Percentiles rank a stretch among this genome's conserved stretches.
Conservation (phyloP, 2,329 filamentous ascomycete species). For the Arthrobotrys pseudoclavata region DNA sequence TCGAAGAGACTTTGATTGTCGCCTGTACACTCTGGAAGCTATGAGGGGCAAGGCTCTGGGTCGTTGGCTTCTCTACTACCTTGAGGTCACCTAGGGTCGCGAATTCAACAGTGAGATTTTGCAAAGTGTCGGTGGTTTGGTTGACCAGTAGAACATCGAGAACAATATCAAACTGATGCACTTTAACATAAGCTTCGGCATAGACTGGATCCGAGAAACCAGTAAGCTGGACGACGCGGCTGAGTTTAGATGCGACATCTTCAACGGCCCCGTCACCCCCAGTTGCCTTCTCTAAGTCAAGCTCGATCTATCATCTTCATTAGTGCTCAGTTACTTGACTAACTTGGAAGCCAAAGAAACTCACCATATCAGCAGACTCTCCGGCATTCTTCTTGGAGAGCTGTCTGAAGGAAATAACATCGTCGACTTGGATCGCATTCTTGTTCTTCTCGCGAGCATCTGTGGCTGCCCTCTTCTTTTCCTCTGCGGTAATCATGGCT, state of each 20-base stretch:
- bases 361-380: slow-evolving; percentile 81
- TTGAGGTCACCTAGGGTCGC: slow-evolving; percentile 98
- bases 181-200: slow-evolving; percentile 98
- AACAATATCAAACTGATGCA: slow-evolving; percentile 98
- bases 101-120: slow-evolving; percentile 97
- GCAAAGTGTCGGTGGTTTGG: slow-evolving; percentile 94
- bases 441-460: slow-evolving; percentile 93
- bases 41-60: slow-evolving; percentile 93
- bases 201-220: slow-evolving; percentile 99
- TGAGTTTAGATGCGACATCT: slow-evolving; percentile 92
- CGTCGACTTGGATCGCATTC: slow-evolving; percentile 93
- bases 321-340: neutral
- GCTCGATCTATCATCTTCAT: slow-evolving; percentile 71
- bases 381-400: slow-evolving; percentile 88
- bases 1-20: slow-evolving; percentile 98
- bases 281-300: slow-evolving; percentile 93
- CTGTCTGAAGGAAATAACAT: slow-evolving; percentile 92
- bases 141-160: slow-evolving; percentile 97
- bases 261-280: slow-evolving; percentile 87
- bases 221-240: slow-evolving; percentile 94
- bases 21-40: slow-evolving; percentile 99
- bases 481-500: slow-evolving; percentile 95
- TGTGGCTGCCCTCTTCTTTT: slow-evolving; percentile 97
- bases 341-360: neutral
- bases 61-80: slow-evolving; percentile 95